These are phyloP conservation scores for Lentinula lateritia DNA, from an alignment of 768 basidiomycete genomes.

Conservation along the genomic window DNA sequence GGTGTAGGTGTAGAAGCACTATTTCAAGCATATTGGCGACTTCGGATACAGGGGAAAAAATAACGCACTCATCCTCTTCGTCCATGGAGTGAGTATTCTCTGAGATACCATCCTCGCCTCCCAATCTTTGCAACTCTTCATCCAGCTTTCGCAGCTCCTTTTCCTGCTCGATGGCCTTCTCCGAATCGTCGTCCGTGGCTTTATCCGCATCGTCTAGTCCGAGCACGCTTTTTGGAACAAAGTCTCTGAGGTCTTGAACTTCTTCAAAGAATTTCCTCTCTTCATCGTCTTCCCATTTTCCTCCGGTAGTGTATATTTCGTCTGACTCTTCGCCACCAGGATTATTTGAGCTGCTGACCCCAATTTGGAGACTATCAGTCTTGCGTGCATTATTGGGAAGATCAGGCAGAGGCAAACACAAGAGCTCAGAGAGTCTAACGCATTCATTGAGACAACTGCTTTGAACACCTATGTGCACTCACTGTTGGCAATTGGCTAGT, in stretches of 20 bases:
- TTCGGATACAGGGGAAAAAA: neutral
- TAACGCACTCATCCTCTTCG: slow-evolving; percentile 39
- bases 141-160: slow-evolving; percentile 72
- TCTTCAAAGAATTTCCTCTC: slow-evolving; percentile 93
- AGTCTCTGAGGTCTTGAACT: slow-evolving; percentile 84
- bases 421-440: slow-evolving; percentile 80
- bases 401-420: slow-evolving; percentile 73
- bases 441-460: slow-evolving; percentile 2
- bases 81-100: slow-evolving; percentile 16
- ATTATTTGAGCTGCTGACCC: slow-evolving; percentile 33
- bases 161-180: slow-evolving; percentile 46
- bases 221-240: slow-evolving; percentile 83
- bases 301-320: slow-evolving; percentile 49
- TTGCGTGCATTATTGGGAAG: slow-evolving; percentile 83
- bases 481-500: slow-evolving; percentile 85
- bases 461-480: slow-evolving; percentile 18
- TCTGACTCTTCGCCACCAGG: slow-evolving; percentile 50
- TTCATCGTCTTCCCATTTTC: slow-evolving; percentile 99
- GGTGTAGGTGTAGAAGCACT: slow-evolving; percentile 58
- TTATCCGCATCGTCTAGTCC: slow-evolving; percentile 56
- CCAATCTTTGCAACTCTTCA: slow-evolving; percentile 68
- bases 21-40: slow-evolving; percentile 1
- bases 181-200: slow-evolving; percentile 30
- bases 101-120: slow-evolving; percentile 21
- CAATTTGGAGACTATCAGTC: slow-evolving; percentile 77